phyloP scores from a whole-genome alignment of 257 asterid genomes.

The Anisodus tanguticus region DNA sequence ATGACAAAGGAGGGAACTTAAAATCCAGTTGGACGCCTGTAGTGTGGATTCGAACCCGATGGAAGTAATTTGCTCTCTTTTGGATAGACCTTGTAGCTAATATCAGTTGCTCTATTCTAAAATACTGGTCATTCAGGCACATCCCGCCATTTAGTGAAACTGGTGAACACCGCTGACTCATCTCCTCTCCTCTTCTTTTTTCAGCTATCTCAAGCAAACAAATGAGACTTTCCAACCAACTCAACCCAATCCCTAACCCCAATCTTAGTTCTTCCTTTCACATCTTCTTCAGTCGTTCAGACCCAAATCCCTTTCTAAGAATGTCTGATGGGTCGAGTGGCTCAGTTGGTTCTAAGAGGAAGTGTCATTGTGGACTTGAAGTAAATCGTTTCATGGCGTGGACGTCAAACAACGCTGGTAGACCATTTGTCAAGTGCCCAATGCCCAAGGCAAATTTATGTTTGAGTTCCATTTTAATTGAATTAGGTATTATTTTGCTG shows the following conservation, averaged over 20 bases:
- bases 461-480: neutral
- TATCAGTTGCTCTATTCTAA: no score
- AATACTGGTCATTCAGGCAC: no score
- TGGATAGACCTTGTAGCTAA: no score
- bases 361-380: neutral
- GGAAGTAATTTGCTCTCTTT: no score
- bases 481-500: neutral
- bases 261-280: neutral
- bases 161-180: no score
- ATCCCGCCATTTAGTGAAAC: no score
- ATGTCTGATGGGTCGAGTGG: neutral
- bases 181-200: no score
- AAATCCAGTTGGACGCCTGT: no score
- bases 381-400: neutral
- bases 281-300: neutral
- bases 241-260: neutral
- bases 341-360: neutral
- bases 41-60: no score
- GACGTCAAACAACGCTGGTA: neutral
- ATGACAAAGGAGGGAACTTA: no score
- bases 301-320: neutral
- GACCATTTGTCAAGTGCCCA: neutral
- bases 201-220: no score
- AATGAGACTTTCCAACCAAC: no score
- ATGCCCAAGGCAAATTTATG: neutral